Conservation (phyloP, 2,329 filamentous ascomycete species). For the Dactylella cylindrospora region DNA sequence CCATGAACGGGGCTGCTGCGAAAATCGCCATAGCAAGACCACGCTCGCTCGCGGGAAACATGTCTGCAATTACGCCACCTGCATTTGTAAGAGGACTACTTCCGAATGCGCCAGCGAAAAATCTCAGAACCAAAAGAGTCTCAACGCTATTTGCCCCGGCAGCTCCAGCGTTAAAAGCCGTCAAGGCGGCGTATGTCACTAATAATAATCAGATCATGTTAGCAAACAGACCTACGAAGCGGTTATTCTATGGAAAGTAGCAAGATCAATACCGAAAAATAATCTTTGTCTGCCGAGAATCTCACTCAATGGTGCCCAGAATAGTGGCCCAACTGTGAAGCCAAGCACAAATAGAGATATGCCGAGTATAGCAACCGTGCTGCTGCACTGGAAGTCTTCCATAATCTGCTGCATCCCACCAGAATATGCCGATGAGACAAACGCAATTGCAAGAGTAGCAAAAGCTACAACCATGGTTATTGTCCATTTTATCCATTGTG, state of each 20-base stretch:
- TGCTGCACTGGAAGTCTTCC: slow-evolving; percentile 50
- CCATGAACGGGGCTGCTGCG: slow-evolving; percentile 67
- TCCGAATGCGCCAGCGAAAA: slow-evolving; percentile 66
- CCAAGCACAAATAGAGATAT: slow-evolving; percentile 56
- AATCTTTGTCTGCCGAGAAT: slow-evolving; percentile 64
- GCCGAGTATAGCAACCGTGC: slow-evolving; percentile 53
- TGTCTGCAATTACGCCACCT: slow-evolving; percentile 65
- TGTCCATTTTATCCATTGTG: slow-evolving; percentile 63
- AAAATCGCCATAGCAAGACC: slow-evolving; percentile 66
- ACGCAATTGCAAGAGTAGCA: slow-evolving; percentile 68
- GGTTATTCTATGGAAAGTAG: background rate
- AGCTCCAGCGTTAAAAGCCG: slow-evolving; percentile 64
- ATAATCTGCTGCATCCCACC: slow-evolving; percentile 34
- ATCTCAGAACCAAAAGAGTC: slow-evolving; percentile 66
- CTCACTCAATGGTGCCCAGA: slow-evolving; percentile 58
- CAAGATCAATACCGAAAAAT: slow-evolving; percentile 55
- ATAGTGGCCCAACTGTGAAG: slow-evolving; percentile 55
- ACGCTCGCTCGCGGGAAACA: slow-evolving; percentile 60
- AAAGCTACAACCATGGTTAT: slow-evolving; percentile 66
- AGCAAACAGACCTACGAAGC: too few relatives aligned
- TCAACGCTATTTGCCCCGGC: slow-evolving; percentile 62
- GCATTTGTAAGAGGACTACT: slow-evolving; percentile 65
- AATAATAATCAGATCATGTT: background rate
- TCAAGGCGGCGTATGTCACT: slow-evolving; percentile 61
- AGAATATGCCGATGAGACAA: slow-evolving; percentile 51